These are phyloP conservation scores for Colletotrichum sp. DNA, from an alignment of 2,329 filamentous ascomycete species.

Conservation along the genomic window DNA sequence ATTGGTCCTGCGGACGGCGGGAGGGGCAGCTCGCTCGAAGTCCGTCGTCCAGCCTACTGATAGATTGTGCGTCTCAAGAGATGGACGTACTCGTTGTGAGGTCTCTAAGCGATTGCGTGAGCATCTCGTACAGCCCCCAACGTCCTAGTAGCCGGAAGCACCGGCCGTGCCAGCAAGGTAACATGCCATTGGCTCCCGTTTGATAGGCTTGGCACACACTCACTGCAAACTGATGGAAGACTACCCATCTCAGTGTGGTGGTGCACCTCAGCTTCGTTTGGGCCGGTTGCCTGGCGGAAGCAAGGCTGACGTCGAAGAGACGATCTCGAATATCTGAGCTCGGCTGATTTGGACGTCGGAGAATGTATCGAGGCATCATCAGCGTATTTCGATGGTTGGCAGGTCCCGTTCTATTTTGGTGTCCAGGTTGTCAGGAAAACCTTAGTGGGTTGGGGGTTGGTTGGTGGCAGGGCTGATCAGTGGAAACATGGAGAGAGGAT, in stretches of 20 bases:
- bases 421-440: background rate
- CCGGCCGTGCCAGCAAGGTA: background rate
- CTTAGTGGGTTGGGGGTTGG: background rate
- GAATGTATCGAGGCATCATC: background rate
- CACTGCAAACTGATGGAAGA: background rate
- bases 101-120: background rate
- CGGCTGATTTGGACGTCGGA: background rate
- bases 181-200: background rate
- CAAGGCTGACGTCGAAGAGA: background rate
- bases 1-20: background rate
- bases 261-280: background rate
- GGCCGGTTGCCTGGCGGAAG: background rate
- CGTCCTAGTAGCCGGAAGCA: background rate
- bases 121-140: background rate
- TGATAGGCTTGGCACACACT: background rate
- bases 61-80: background rate
- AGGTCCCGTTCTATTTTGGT: slow-evolving; percentile 2
- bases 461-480: background rate
- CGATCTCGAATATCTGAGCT: background rate
- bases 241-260: background rate
- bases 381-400: background rate
- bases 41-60: background rate
- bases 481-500: slow-evolving; percentile 5
- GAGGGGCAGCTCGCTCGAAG: background rate
- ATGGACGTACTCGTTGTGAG: background rate